Base-by-base conservation (phyloP, 2,329 filamentous ascomycete genomes). In the Neofusicoccum umdonicola region DNA sequence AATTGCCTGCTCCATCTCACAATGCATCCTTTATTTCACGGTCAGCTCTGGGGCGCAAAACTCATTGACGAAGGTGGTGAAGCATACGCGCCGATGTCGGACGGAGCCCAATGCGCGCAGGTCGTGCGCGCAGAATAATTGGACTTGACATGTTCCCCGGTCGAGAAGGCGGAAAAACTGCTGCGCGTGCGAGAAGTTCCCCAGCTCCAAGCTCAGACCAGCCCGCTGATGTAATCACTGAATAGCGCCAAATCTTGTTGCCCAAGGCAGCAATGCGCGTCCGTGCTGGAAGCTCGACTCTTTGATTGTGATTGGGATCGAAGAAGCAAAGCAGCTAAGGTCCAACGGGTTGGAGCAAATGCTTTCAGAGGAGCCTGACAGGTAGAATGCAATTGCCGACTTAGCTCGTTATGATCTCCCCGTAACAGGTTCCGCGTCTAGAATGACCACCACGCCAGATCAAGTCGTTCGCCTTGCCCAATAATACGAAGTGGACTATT, bases 21-120 rank as follows among this genome's bases (percentile, higher is more conserved):
- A 19, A n/a, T 34, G 39, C 56, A 47, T 8, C 41, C 56, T 60
- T 60, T 27, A 19, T 8, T 47, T 22, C 41, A 15, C 27, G 4
- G 56, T 60, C 31, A 60, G 56, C 47, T 15, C 13, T 39, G 56
- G 3, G n/a, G 22, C 22, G 17, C 3, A 12, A 11, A 34, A 13
- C 15, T 35, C 42, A 7, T 35, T 47, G 41, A 44, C n/a, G 19
- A 37, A 47, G 42, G 31, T 35, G 56, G 31, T 45, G 31, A 60
- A 47, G 56, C 56, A 47, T 60, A 60, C 56, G 56, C 27, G 56
- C 56, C 56, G 42, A 60, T 60, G 47, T 47, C 41, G 56, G 56
- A 34, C 42, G 56, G 13, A 60, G 56, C 6, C 56, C 56, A 60
- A 39, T 35, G 42, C 56, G 56, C 42, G 56, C 56, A 37, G 42